These are phyloP conservation scores for Tricholoma bakamatsutake DNA, from an alignment of 768 basidiomycete genomes.

Conservation along the genomic window DNA sequence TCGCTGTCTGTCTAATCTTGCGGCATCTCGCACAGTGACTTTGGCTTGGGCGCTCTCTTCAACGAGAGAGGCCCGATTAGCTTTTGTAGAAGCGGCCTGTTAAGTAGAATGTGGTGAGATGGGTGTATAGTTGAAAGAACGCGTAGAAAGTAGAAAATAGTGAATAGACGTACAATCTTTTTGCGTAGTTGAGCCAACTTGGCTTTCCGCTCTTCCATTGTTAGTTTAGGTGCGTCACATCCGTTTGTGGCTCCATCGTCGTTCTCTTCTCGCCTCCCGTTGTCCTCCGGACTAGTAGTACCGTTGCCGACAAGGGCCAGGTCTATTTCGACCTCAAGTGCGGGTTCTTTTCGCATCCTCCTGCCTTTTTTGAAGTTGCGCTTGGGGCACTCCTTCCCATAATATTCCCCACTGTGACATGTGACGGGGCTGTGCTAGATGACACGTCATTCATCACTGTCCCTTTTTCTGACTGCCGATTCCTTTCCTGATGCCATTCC, in stretches of 20 bases:
- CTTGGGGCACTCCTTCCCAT: no score
- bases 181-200: conserved; percentile 73
- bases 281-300: conserved; percentile 3
- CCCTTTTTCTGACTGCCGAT: no score
- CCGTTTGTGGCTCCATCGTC: conserved; percentile 15
- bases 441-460: no score
- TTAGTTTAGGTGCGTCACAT: conserved; percentile 23
- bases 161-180: conserved; percentile 61
- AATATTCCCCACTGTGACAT: no score
- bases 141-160: neutral
- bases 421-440: no score
- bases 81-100: conserved; percentile 73
- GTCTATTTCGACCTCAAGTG: no score
- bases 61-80: conserved; percentile 81
- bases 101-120: neutral
- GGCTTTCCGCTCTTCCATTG: conserved; percentile 68
- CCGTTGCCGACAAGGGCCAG: no score
- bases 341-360: no score
- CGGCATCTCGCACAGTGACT: conserved; percentile 70
- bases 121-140: neutral
- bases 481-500: no score
- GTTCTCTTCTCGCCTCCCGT: conserved; percentile 15
- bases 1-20: conserved; percentile 82
- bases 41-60: conserved; percentile 80
- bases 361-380: no score